Base-by-base conservation (phyloP, 140 eudicot species). In the Erigeron philadelphicus region DNA sequence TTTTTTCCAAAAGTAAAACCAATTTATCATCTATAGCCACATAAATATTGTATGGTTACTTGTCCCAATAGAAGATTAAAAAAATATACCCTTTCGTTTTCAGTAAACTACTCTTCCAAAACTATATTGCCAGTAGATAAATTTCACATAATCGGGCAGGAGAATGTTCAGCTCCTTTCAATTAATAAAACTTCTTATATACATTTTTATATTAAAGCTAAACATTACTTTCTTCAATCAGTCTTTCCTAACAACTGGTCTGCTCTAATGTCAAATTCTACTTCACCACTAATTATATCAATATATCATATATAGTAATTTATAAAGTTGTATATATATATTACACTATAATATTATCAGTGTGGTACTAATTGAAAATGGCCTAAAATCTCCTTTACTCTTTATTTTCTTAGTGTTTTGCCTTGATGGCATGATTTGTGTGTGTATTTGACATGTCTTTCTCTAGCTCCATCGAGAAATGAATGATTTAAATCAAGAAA, bases 401-500 rank as follows among this genome's bases (percentile, higher is more conserved):
- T 73, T 17, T 56, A 53, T 52, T 74, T 75, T 69, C 54, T 13
- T 66, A 70, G 73, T 52, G 80, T 64, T 79, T 79, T 81, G 74
- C 67, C 66, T 71, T 25, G 48, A 70, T 83, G 84, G 79, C 74
- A 57, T 50, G 62, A 42, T 72, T 64, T 72, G 57, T 77, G 73
- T 71, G 9, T 66, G 54, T 68, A 35, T 65, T 62, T 35, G 72
- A 66, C 64, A 45, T 70, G 76, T 81, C 76, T 80, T 70, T 70
- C 73, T 75, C 71, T 64, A 56, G 64, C 64, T 77, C 74, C 70
- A 65, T 77, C 31, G 68, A 52, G 35, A 64, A 64, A 71, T 78
- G 85, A 70, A 49, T 76, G 81, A 73, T 81, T 55, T 71, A 74
- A 56, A 79, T 85, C 90, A 77, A 56, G 49, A 75, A 31, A 75